Evolutionary conservation across 2,329 filamentous ascomycete genomes (phyloP).

Genomic region (Ophiocordyceps australis): DNA sequence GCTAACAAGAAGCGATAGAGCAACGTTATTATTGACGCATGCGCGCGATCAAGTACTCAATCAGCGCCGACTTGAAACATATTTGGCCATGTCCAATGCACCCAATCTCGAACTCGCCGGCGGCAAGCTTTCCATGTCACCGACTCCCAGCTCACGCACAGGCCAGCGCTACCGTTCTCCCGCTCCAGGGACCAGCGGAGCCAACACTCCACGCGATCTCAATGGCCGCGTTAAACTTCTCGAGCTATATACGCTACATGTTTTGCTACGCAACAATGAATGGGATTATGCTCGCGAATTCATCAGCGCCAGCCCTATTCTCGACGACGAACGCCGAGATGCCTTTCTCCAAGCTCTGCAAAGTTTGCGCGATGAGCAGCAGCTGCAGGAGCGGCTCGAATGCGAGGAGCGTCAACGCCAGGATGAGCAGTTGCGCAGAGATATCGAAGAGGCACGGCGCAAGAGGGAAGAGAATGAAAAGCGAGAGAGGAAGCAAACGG

Average conservation of each 20-base stretch:
- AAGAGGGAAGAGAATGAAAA: constrained; percentile 41
- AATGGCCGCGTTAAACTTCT: constrained; percentile 78
- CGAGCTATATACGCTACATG: constrained; percentile 87
- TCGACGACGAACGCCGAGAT: constrained; percentile 84
- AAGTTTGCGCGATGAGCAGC: constrained; percentile 67
- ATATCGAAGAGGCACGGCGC: constrained; percentile 37
- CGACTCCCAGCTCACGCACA: constrained; percentile 15
- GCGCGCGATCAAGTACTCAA: constrained; percentile 68
- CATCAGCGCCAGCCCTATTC: constrained; percentile 65
- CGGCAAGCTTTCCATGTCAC: constrained; percentile 35
- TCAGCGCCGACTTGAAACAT: constrained; percentile 75
- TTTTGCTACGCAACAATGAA: constrained; percentile 81
- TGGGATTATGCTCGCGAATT: constrained; percentile 94
- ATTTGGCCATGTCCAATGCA: constrained; percentile 59
- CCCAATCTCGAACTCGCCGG: constrained; percentile 56
- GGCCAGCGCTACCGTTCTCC: constrained; percentile 22
- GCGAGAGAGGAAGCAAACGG: constrained; percentile 28
- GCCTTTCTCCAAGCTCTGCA: constrained; percentile 76
- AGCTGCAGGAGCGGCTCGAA: constrained; percentile 48
- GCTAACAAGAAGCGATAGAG: constrained; percentile 27
- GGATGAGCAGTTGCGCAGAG: constrained; percentile 35
- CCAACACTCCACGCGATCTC: constrained; percentile 70
- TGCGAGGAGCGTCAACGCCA: constrained; percentile 37
- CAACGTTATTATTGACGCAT: constrained; percentile 80
- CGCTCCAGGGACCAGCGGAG: constrained; percentile 37